Evolutionary conservation across 2,329 filamentous ascomycete species (phyloP), one percentile per base, ranked within the genome.

Genomic region (Bipolaris victoriae): DNA sequence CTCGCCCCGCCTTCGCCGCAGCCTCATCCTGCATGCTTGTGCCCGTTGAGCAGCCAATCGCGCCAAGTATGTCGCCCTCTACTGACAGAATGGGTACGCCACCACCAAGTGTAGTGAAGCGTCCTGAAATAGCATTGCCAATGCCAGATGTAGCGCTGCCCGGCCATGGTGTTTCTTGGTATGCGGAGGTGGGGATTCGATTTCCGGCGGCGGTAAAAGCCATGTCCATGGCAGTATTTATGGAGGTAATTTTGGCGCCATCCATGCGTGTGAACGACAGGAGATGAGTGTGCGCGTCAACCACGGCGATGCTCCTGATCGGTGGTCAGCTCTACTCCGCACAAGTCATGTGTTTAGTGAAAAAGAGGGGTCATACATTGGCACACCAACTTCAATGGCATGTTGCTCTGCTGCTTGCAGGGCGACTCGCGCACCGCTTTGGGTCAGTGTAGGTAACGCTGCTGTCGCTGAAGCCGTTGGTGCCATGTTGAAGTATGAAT

Each of bases 191-290:
- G 0, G 81, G 81, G 2, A 79, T 70, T 18, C 78, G 75, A 69
- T 84, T 83, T 20, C 82, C 82, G 1, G 82, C 81, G 9, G 83
- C 82, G 5, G 82, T 85, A 66, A 82, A 84, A 31, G 83, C 83
- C 69, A 84, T 83, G 47, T 88, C 85, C 5, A 90, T 87, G 1
- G 85, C 82, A 66, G 88, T 82, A 71, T 85, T 83, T 60, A 87
- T 83, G 3, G 83, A 77, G 16, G 79, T 81, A 29, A 80, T 69
- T 60, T 80, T 81, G 35, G 78, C 78, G 55, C 69, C 73, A 60
- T 78, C 77, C 78, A 81, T 81, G 66, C 79, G 77, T 37, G 66
- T 69, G 70, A 81, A 81, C 66, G 74, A 68, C 22, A 81, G 71
- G 37, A 82, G 77, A 57, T 81, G 77, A 3, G 75, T 70, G 41